Base-by-base conservation (phyloP, 257 asterid genomes). In the Penstemon davidsonii region DNA sequence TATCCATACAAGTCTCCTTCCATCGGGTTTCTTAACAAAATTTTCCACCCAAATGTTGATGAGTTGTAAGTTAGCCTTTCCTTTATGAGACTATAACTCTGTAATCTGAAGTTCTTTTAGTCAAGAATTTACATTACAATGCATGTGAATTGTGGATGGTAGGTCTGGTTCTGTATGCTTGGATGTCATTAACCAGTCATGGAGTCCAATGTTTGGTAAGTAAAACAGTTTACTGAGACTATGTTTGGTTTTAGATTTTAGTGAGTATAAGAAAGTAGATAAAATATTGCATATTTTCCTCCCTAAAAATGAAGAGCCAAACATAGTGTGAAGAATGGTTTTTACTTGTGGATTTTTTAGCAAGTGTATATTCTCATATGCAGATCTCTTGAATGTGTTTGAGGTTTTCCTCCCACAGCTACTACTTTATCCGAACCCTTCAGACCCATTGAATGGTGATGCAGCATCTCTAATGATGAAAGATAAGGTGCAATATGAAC, bases 401-500 rank as follows among this genome's bases (percentile, higher is more conserved):
- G 97, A 92, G 79, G 97, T 92, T 65, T 92, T 92, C 73, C 98
- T 92, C 33, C 98, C 97, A 5, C 98, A 92, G 75, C 98, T 90
- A 71, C 71, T 90, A 66, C 96, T 92, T 43, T 92, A 92, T 68
- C 98, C 97, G 0, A 90, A 92, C 74, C 90, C 98, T 47, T 82
- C 96, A 4, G 95, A 92, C 75, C 97, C 98, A 36, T 73, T 90
- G 55, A 92, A 92, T 40, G 92, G 98, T 5, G 97, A 92, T 70
- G 98, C 96, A n/a, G 98, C 98, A 0, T 85, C 97, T 53, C 84
- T 92, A 42, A 85, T 92, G 96, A 85, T 90, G 88, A 92, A 85
- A 77, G 96, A 90, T 68, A 84, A 84, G 79, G 76, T 73, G 41
- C 87, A 82, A 46, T 90, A 92, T 59, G 98, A 92, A 39, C 88